Evolutionary conservation across 352 stramenopile genomes (phyloP), one percentile per base, ranked within the genome.

Genomic region (Globisporangium yorkense): DNA sequence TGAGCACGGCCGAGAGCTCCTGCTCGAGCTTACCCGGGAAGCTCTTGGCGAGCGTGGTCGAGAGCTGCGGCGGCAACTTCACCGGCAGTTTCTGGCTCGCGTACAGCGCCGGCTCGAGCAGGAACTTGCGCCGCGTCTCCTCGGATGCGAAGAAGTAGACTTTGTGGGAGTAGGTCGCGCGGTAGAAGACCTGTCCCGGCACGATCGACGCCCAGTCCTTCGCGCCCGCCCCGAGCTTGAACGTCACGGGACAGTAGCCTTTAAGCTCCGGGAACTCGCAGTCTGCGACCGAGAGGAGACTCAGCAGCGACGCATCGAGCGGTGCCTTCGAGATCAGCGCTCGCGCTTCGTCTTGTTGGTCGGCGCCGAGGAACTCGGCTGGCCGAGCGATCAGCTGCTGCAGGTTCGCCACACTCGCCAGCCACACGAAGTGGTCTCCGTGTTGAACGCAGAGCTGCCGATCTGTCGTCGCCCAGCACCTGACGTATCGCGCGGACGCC

Each of bases 201-300:
- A 80, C 66, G 18, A 86, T 70, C 3, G 74, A 66, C 12, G 62
- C 58, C 74, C 74, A 84, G 55, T 77, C 67, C 24, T 68, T 72
- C 6, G 72, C 60, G 15, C 61, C 65, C 1, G 47, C 56, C 33
- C 70, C 72, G 9, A 63, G 54, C 20, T 74, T 61, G 51, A 88
- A 89, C 3, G 77, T 89, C 24, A 91, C 81, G 7, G 81, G 78
- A 53, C 79, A 91, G 56, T 89, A 91, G 7, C 79, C 81, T 65
- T 84, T 86, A 48, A 89, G 60, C 54, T 91, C 81, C 0, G 79
- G 79, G 35, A 88, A 87, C 49, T 87, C 74, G 35, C 77, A 89
- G 50, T 89, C 80, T 9, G 70, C 52, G 7, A 88, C 79, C 0
- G 68, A 73, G 2, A 91, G 58, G 18, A 91, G 65, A 40, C 77